A percentile compares a stretch with the other conserved stretches of the same genome.
phyloP scores from a whole-genome alignment of 177 flowering plant species.

The Telopea speciosissima region DNA sequence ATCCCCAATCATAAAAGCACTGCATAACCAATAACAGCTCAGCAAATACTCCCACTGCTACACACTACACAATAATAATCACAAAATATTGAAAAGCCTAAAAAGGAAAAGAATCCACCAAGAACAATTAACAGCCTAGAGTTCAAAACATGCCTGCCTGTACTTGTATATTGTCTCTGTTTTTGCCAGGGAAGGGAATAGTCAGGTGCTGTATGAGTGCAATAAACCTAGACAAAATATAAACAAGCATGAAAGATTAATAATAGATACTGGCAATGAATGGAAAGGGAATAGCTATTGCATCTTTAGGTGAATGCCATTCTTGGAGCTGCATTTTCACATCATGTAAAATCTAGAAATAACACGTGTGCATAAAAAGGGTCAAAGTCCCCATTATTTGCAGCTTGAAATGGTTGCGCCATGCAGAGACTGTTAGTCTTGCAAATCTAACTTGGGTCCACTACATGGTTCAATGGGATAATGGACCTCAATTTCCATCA shows the following conservation, averaged over 20 bases:
- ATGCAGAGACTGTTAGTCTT: neutral
- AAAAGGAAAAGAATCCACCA: neutral
- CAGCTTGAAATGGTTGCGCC: neutral
- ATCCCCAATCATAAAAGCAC: constrained; percentile 96
- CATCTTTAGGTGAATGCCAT: neutral
- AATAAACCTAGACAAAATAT: constrained; percentile 61
- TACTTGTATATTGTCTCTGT: constrained; percentile 90
- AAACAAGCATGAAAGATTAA: neutral
- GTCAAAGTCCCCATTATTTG: neutral
- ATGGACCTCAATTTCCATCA: neutral
- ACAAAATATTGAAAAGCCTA: neutral
- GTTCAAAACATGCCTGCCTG: constrained; percentile 69
- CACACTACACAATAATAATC: neutral
- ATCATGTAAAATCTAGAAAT: neutral
- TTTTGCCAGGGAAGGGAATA: constrained; percentile 99
- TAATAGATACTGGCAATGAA: neutral
- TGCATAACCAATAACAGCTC: constrained; percentile 28
- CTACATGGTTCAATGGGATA: neutral
- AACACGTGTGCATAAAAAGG: neutral
- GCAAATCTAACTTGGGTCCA: neutral
- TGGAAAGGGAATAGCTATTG: neutral
- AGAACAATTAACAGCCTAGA: constrained; percentile 9
- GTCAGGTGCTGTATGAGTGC: constrained; percentile 95
- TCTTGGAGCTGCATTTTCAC: neutral
- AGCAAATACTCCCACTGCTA: constrained; percentile 1